These are phyloP conservation scores for Chrysoporthe puriensis DNA, from an alignment of 2,329 filamentous ascomycete species.

Conservation along the genomic window DNA sequence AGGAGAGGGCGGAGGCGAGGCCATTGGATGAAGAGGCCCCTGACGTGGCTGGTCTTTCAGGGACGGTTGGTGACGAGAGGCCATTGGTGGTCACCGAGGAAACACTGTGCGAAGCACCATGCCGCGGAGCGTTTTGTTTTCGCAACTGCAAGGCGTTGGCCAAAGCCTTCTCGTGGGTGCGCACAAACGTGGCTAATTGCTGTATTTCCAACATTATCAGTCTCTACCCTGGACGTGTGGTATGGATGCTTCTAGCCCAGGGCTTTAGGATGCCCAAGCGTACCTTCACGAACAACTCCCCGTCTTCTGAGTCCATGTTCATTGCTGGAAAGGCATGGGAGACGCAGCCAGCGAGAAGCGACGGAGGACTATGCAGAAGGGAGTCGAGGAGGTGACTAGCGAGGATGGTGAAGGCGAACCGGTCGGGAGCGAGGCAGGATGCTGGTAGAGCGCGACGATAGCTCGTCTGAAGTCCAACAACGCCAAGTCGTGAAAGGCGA, in stretches of 20 bases:
- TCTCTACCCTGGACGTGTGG: not conserved
- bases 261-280: constrained; percentile 29
- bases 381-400: constrained; percentile 31
- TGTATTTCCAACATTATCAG: constrained; percentile 48
- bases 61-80: constrained; percentile 58
- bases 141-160: constrained; percentile 92
- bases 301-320: constrained; percentile 87
- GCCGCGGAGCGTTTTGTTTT: constrained; percentile 69
- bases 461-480: constrained; percentile 11
- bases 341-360: constrained; percentile 18
- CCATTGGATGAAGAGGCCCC: constrained; percentile 69
- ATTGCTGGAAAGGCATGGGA: constrained; percentile 55
- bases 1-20: constrained; percentile 82
- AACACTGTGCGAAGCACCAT: constrained; percentile 70
- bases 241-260: not conserved
- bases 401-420: constrained; percentile 4
- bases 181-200: constrained; percentile 96
- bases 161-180: constrained; percentile 94
- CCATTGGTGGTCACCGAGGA: constrained; percentile 54
- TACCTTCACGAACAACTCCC: constrained; percentile 87
- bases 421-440: constrained; percentile 13
- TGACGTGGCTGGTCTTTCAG: constrained; percentile 66
- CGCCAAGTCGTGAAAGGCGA: constrained; percentile 23
- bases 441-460: constrained; percentile 27
- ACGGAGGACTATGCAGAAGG: constrained; percentile 28